Base-by-base conservation (phyloP, 306 rosid genomes). In the Ormosia emarginata region DNA sequence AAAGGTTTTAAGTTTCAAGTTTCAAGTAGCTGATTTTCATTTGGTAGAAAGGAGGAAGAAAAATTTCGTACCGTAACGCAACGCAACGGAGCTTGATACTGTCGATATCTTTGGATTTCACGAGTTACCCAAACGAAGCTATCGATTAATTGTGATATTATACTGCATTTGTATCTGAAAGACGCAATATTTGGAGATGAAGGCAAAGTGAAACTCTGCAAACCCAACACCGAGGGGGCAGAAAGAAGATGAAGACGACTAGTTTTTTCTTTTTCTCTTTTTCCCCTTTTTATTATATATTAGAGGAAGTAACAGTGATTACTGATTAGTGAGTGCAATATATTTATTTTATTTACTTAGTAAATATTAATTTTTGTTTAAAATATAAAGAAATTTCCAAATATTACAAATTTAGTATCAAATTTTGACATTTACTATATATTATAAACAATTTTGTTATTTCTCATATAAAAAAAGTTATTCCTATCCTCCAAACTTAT, bases 1-100 rank as follows among this genome's bases (percentile, higher is more conserved):
- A 73, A 73, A 62, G 3, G 15, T 14, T 7, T n/a, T 3, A 7
- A 2, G 6, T 41, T 44, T 56, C 2, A 7, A 2, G 6, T 41
- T 44, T 56, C 2, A 41, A 17, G 4, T 74, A 40, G 24, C 15
- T 56, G 10, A 40, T 40, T 55, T 53, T 55, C 56, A 59, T 41
- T 59, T 3, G 61, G 34, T 44, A 29, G 53, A 4, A 67, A 69
- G 15, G 33, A 4, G 68, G 8, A 58, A 79, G 67, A 14, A 0
- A 73, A 74, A 64, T 61, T 3, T 56, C 29, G 47, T 75, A 75
- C 85, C 85, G 46, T 14, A 18, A 46, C 43, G 62, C 34, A 34
- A 70, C 32, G 18, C 49, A 15, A 70, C 32, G 18, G 29, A 15
- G 71, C 55, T 24, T 46, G 62, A 2, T 46, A 33, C 14, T 24